These are phyloP conservation scores for Arthrobotrys megalospora DNA, from an alignment of 2,329 filamentous ascomycete genomes.

Conservation along the genomic window DNA sequence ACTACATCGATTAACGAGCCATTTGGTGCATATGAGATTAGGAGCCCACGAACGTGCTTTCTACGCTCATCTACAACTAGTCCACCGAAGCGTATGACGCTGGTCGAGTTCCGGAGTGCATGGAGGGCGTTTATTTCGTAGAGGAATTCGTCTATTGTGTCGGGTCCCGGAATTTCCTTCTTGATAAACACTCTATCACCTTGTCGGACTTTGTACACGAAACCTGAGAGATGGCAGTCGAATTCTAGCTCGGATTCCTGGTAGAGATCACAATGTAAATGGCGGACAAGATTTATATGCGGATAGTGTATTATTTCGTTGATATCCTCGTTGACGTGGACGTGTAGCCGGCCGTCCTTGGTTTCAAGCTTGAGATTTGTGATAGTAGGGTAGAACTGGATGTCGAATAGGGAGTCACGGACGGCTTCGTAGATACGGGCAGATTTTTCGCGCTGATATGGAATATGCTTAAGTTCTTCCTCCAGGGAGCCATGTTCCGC, in stretches of 20 bases:
- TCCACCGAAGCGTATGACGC: constrained; percentile 88
- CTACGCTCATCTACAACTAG: constrained; percentile 85
- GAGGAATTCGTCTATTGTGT: constrained; percentile 94
- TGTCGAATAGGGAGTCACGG: constrained; percentile 89
- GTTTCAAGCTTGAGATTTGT: constrained; percentile 96
- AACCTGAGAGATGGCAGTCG: constrained; percentile 93
- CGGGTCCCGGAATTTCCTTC: constrained; percentile 96
- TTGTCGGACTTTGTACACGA: constrained; percentile 92
- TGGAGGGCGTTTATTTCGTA: constrained; percentile 98
- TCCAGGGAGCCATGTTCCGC: constrained; percentile 87
- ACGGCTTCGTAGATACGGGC: constrained; percentile 94
- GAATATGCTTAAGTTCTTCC: constrained; percentile 81
- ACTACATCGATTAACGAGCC: constrained; percentile 92
- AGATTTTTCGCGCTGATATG: constrained; percentile 92
- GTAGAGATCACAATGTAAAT: constrained; percentile 77
- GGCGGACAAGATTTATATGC: constrained; percentile 78
- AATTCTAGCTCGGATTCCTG: constrained; percentile 84
- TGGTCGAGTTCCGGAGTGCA: constrained; percentile 78
- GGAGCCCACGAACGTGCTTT: constrained; percentile 84
- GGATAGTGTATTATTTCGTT: constrained; percentile 96
- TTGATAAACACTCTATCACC: constrained; percentile 83
- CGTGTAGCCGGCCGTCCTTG: constrained; percentile 86
- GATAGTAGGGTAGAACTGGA: constrained; percentile 95
- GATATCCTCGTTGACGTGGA: constrained; percentile 97
- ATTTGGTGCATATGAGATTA: constrained; percentile 88